Base-by-base conservation (phyloP, 495 filamentous ascomycete genomes). In the Lophiostoma macrostomum region DNA sequence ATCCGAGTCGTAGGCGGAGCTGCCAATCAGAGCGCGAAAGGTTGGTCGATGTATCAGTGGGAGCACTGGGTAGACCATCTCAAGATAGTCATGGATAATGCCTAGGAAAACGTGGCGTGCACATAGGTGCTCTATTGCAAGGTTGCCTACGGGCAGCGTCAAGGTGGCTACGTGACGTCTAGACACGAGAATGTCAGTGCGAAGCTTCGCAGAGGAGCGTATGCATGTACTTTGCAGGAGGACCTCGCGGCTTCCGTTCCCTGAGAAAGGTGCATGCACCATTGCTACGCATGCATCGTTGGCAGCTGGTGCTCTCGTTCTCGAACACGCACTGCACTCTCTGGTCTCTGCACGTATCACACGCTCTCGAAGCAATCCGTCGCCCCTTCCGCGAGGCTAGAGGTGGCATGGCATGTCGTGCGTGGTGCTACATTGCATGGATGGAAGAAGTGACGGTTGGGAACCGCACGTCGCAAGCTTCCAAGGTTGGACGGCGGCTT, bases 341-440 rank as follows among this genome's bases (percentile, higher is more conserved):
- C 3, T 29, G 25, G 14, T 46, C 43, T n/a, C 43, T 25, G 22
- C 43, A 46, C n/a, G 16, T 3, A 32, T 46, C 43, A 46, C 43
- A 46, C 8, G 43, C 43, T 34, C 34, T 46, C 7, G 43, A 34
- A 16, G 43, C 25, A 32, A 46, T 46, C 13, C 29, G 43, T 16
- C 43, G 43, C 4, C 43, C 27, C 23, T 22, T 3, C 4, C 43
- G 11, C n/a, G 43, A 46, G 3, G 22, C 10, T 34, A 32, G 11
- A 27, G 43, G 43, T 34, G 43, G 43, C 43, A 46, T 46, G 24
- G 36, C 36, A 39, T 39, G 36, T 16, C 5, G 24, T 39, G n/a
- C n/a, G n/a, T n/a, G n/a, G n/a, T n/a, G n/a, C n/a, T n/a, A n/a
- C n/a, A n/a, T n/a, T n/a, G n/a, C n/a, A n/a, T n/a, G n/a, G n/a